Base-by-base conservation (phyloP, 1,284 basidiomycete genomes). In the Moniliella sp. region DNA sequence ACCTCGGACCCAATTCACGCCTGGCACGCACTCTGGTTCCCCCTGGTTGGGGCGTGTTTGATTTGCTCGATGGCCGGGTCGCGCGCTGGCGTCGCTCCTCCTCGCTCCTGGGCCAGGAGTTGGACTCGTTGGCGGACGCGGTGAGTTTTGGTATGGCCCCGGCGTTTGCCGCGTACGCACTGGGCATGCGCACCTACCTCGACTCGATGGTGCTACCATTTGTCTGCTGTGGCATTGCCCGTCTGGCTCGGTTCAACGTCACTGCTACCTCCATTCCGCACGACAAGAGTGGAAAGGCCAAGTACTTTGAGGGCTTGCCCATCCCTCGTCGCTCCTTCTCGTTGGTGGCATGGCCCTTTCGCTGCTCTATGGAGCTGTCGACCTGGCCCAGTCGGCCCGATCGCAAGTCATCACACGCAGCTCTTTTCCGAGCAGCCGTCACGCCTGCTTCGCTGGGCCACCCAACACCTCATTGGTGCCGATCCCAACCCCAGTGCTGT, bases 241-340 rank as follows among this genome's bases (percentile, higher is more conserved):
- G 88, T 30, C 74, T 97, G 29, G 88, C 88, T 4, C 74, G 91
- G 23, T 99, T 94, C 71, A 99, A 99, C 62, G 91, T 86, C 10
- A 97, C 91, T 0, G 86, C 91, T 31, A 91, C 91, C 2, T 68
- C 82, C 28, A 71, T 94, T 16, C 91, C 91, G 1, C 84, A 88
- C 61, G 81, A 88, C 57, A 62, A 62, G 4, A 68, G 68, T 16
- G 88, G 91, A 32, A 97, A 93, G 61, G 71, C 78, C 11, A 75
- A n/a, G n/a, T 94, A 88, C 65, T 99, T 97, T 62, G 88, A 97
- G 63, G 91, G 88, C 4, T 69, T 99, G 14, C 91, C 91, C 11
- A 97, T 99, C 91, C 91, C 1, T 82, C 80, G 0, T 80, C 78
- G 11, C 69, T 99, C 28, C 69, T 62, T 8, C 69, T 99, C 31